Conservation (phyloP, 306 rosid species). For the Lotus japonicus region DNA sequence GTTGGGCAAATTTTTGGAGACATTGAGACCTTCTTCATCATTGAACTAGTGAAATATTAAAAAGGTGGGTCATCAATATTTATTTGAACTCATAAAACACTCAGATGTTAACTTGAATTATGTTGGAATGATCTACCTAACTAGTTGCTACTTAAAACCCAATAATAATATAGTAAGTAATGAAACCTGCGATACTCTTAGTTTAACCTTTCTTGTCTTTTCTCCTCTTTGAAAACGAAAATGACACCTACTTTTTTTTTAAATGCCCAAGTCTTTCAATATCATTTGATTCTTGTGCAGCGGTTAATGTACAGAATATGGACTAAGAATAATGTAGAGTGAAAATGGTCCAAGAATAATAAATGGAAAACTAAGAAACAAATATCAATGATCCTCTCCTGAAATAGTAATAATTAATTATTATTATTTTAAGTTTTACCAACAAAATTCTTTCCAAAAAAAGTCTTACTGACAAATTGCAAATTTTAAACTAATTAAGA, state of each 20-base stretch:
- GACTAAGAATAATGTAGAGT: not conserved
- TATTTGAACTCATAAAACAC: not conserved
- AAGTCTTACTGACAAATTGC: too few relatives aligned
- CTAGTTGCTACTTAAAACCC: not conserved
- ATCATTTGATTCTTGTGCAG: not conserved
- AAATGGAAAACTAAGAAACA: not conserved
- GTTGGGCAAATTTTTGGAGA: not conserved
- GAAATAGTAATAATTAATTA: too few relatives aligned
- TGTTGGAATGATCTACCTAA: not conserved
- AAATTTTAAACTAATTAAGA: not conserved
- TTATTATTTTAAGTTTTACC: too few relatives aligned
- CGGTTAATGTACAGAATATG: not conserved
- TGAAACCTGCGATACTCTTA: not conserved
- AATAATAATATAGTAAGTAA: not conserved
- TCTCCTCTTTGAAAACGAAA: not conserved
- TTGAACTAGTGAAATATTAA: constrained; percentile 14
- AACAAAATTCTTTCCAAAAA: too few relatives aligned
- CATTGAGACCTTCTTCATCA: constrained; percentile 20
- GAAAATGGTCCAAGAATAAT: not conserved
- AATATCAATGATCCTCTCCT: not conserved
- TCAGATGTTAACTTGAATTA: not conserved
- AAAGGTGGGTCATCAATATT: not conserved
- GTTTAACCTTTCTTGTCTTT: not conserved
- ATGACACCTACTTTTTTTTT: not conserved
- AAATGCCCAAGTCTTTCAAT: not conserved